A percentile compares a stretch with the other conserved stretches of the same genome.
These are phyloP conservation scores for Cutaneotrichosporon dermatis DNA, from an alignment of 1,284 basidiomycete genomes.

Conservation along the genomic window DNA sequence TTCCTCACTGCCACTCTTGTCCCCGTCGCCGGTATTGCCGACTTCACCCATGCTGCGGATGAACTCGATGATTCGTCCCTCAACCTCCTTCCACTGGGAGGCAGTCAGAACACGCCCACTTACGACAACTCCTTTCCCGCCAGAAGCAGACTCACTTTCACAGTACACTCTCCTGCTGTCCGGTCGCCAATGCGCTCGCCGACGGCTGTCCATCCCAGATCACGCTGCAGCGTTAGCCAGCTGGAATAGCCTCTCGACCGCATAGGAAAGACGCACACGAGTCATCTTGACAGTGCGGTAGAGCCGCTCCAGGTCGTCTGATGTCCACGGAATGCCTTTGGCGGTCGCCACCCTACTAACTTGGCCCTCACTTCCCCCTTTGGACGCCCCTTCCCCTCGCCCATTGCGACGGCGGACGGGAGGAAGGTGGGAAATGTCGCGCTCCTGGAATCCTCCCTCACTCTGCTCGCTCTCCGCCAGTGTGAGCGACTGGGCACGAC, in stretches of 20 bases:
- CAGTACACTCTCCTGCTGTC: neutral
- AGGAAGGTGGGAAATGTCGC: no score
- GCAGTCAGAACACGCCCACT: no score
- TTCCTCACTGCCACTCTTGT: neutral
- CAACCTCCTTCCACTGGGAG: slow-evolving; percentile 3
- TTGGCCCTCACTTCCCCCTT: no score
- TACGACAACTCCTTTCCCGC: no score
- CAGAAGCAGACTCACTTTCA: neutral
- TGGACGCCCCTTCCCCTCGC: no score
- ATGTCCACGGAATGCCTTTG: neutral
- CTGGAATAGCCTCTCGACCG: no score
- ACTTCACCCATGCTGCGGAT: slow-evolving; percentile 5
- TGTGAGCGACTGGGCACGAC: neutral
- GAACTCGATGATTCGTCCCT: slow-evolving; percentile 1
- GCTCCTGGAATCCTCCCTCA: neutral
- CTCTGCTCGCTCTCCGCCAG: neutral
- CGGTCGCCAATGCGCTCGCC: slow-evolving; percentile 4
- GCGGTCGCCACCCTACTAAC: neutral
- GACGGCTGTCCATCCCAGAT: neutral
- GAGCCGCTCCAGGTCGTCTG: slow-evolving; percentile 6
- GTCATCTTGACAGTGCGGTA: slow-evolving; percentile 8
- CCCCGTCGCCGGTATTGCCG: neutral
- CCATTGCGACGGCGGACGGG: no score
- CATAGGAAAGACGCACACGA: neutral
- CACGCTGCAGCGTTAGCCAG: neutral